These are phyloP conservation scores for Helichrysum umbraculigerum DNA, from an alignment of 129 eudicot genomes.

Conservation along the genomic window DNA sequence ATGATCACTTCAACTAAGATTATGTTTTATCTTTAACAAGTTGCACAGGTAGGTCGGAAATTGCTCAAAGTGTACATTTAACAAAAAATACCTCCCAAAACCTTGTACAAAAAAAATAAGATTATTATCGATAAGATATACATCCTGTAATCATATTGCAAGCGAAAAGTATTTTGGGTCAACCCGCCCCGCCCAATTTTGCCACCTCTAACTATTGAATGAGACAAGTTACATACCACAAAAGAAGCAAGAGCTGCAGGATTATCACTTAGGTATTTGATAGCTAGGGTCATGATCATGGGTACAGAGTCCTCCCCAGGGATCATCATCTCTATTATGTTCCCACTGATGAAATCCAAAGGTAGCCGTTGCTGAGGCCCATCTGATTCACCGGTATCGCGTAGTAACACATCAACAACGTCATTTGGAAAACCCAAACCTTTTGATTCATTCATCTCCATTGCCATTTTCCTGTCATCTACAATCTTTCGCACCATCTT, in stretches of 20 bases:
- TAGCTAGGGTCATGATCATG: conserved; percentile 79
- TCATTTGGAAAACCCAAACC: conserved; percentile 45
- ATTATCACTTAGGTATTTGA: conserved; percentile 72
- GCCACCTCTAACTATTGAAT: neutral
- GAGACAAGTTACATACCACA: conserved; percentile 48
- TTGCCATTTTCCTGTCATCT: conserved; percentile 55
- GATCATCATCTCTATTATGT: conserved; percentile 94
- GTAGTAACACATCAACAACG: conserved; percentile 67
- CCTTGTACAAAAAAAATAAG: neutral
- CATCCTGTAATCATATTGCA: neutral
- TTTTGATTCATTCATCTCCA: conserved; percentile 39
- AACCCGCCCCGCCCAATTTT: neutral
- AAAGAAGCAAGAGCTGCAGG: conserved; percentile 64
- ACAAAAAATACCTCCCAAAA: neutral
- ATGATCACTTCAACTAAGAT: neutral
- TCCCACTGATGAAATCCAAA: conserved; percentile 68
- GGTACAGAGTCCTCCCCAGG: conserved; percentile 99
- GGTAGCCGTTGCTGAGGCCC: conserved; percentile 49
- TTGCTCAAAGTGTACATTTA: neutral
- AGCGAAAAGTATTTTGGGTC: neutral
- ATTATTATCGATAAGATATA: no score
- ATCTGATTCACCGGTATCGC: conserved; percentile 56
- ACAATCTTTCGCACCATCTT: conserved; percentile 58
- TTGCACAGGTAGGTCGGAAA: neutral
- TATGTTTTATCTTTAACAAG: neutral